phyloP scores from a whole-genome alignment of 1,139 yeast species.

The Eremothecium gossypii region DNA sequence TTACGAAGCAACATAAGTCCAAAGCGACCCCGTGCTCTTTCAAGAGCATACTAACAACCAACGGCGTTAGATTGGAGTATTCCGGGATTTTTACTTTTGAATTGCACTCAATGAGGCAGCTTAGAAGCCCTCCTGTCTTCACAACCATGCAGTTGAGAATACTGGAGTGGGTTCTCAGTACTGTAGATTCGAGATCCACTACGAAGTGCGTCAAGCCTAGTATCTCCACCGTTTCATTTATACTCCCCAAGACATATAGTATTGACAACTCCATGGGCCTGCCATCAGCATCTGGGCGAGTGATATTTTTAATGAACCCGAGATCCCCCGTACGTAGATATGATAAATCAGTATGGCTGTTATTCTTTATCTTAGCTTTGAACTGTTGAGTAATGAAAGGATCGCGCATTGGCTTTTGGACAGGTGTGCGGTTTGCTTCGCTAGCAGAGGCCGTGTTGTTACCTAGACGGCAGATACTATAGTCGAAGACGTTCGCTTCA shows the following conservation, averaged over 20 bases:
- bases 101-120: slow-evolving; percentile 67
- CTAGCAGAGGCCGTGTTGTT: slow-evolving; percentile 15
- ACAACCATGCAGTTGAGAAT: slow-evolving; percentile 57
- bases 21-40: slow-evolving; percentile 78
- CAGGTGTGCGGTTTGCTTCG: slow-evolving; percentile 5
- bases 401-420: slow-evolving; percentile 25
- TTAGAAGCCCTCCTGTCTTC: slow-evolving; percentile 73
- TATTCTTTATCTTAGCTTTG: slow-evolving; percentile 40
- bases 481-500: slow-evolving; percentile 65
- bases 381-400: slow-evolving; percentile 41
- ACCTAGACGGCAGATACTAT: slow-evolving; percentile 42
- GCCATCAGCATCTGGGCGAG: slow-evolving; percentile 36
- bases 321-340: slow-evolving; percentile 89
- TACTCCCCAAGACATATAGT: slow-evolving; percentile 73
- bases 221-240: slow-evolving; percentile 83
- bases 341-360: slow-evolving; percentile 52
- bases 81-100: slow-evolving; percentile 35
- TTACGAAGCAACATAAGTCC: slow-evolving; percentile 77
- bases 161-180: slow-evolving; percentile 56
- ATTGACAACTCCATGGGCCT: slow-evolving; percentile 58
- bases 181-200: slow-evolving; percentile 67
- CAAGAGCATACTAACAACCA: slow-evolving; percentile 68
- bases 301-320: slow-evolving; percentile 78
- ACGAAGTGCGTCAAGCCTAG: slow-evolving; percentile 91
- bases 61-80: slow-evolving; percentile 67